Conservation (phyloP, 179 eudicot species). For the Pouteria campechiana region DNA sequence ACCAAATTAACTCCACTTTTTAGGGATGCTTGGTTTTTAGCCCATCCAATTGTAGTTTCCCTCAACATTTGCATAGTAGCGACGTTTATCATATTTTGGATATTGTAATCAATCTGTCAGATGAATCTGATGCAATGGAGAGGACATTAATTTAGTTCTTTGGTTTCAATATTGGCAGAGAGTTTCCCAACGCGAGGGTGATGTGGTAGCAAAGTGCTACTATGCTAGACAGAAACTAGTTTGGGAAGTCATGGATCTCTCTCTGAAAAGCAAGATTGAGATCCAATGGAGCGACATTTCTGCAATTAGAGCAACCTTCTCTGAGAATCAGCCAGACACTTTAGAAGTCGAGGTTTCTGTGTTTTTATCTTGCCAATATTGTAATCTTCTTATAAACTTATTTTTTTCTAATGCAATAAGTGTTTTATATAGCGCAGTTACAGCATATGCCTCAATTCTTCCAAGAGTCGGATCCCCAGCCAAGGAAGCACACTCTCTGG, state of each 20-base stretch:
- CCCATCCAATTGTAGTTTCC: no score
- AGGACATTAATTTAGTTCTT: not conserved
- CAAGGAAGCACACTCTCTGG: slow-evolving; percentile 67
- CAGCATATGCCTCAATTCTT: slow-evolving; percentile 35
- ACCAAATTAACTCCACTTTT: no score
- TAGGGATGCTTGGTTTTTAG: no score
- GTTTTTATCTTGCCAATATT: no score
- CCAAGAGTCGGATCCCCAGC: slow-evolving; percentile 36
- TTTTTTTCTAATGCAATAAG: not conserved
- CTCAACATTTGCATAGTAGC: no score
- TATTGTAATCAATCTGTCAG: not conserved
- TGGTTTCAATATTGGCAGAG: slow-evolving; percentile 19
- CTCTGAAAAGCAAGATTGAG: slow-evolving; percentile 58
- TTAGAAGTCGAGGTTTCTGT: slow-evolving; percentile 62
- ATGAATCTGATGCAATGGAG: not conserved
- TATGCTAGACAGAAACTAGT: slow-evolving; percentile 54
- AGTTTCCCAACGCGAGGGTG: slow-evolving; percentile 37
- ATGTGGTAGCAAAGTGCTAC: slow-evolving; percentile 51
- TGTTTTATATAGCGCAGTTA: slow-evolving; percentile 22
- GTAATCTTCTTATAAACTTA: not conserved
- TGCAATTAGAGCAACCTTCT: slow-evolving; percentile 27
- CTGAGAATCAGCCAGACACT: slow-evolving; percentile 8
- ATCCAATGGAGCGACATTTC: slow-evolving; percentile 50
- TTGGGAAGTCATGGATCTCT: slow-evolving; percentile 56
- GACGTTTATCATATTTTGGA: no score